Evolutionary conservation across 345 rosid species (phyloP).

Genomic region (Pistacia atlantica): DNA sequence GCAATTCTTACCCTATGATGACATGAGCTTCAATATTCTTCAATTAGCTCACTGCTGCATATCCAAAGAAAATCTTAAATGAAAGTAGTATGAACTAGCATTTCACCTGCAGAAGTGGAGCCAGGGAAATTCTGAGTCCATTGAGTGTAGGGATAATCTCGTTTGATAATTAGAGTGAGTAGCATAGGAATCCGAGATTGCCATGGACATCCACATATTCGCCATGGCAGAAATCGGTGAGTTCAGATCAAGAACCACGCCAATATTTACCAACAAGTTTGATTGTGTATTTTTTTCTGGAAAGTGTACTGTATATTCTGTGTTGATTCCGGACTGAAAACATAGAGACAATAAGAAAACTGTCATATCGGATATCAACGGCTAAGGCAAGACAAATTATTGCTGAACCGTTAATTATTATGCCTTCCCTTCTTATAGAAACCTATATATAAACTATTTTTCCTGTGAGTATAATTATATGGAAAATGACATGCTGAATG

Average conservation of each 20-base stretch:
- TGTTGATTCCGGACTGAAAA: no score
- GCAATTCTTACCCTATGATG: slow-evolving; percentile 39
- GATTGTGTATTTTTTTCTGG: background rate
- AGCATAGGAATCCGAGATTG: slow-evolving; percentile 22
- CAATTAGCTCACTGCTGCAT: slow-evolving; percentile 41
- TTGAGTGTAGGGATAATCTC: background rate
- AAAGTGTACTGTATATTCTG: background rate
- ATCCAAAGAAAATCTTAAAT: background rate
- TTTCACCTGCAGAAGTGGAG: slow-evolving; percentile 2
- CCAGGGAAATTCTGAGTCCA: slow-evolving; percentile 2
- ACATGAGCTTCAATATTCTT: slow-evolving; percentile 40
- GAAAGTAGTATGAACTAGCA: no score
- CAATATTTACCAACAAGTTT: slow-evolving; percentile 9
- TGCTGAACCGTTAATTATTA: no score
- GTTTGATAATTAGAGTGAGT: slow-evolving; percentile 5
- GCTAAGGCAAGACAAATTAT: no score
- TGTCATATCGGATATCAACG: no score
- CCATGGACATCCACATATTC: slow-evolving; percentile 18
- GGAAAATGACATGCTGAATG: no score
- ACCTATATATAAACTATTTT: no score
- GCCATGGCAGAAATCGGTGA: background rate
- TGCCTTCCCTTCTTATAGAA: no score
- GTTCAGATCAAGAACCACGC: slow-evolving; percentile 4
- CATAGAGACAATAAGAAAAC: no score
- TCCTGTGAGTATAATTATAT: no score